phyloP scores from a whole-genome alignment of 176 grass and related monocot species.

The Lolium multiflorum region DNA sequence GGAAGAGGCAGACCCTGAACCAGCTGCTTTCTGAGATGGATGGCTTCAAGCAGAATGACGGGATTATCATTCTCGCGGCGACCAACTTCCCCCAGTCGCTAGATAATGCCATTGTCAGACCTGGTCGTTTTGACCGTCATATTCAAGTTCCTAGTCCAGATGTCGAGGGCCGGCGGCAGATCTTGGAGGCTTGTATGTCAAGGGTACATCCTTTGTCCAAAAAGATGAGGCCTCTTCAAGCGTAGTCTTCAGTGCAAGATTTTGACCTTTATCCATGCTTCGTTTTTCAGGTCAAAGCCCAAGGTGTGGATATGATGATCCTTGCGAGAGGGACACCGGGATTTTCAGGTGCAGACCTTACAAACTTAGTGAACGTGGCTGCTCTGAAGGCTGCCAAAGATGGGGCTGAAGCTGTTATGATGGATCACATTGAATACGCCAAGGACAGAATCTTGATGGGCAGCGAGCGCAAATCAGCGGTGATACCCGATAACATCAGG shows the following conservation, averaged over 20 bases:
- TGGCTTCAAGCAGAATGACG: constrained; percentile 73
- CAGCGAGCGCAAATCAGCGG: background rate
- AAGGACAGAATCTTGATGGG: constrained; percentile 2
- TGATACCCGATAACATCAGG: background rate
- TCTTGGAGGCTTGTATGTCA: constrained; percentile 79
- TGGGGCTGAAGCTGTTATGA: background rate
- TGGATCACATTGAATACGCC: background rate
- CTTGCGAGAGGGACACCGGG: background rate
- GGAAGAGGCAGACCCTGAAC: constrained; percentile 57
- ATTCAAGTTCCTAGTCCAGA: constrained; percentile 83
- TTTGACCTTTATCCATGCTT: background rate
- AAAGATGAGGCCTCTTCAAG: background rate
- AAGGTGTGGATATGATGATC: background rate
- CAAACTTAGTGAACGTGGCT: background rate
- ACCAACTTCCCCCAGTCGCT: constrained; percentile 80
- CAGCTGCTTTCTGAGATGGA: constrained; percentile 89
- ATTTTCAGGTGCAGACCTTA: constrained; percentile 17
- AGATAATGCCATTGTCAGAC: constrained; percentile 78
- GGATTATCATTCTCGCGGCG: constrained; percentile 8
- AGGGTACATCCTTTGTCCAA: constrained; percentile 47
- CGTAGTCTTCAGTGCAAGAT: background rate
- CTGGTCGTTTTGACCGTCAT: constrained; percentile 81
- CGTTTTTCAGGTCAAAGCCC: background rate
- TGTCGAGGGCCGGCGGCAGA: constrained; percentile 81
- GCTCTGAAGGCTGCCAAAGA: constrained; percentile 14